Conservation (phyloP, 257 asterid species). For the Mentha longifolia region DNA sequence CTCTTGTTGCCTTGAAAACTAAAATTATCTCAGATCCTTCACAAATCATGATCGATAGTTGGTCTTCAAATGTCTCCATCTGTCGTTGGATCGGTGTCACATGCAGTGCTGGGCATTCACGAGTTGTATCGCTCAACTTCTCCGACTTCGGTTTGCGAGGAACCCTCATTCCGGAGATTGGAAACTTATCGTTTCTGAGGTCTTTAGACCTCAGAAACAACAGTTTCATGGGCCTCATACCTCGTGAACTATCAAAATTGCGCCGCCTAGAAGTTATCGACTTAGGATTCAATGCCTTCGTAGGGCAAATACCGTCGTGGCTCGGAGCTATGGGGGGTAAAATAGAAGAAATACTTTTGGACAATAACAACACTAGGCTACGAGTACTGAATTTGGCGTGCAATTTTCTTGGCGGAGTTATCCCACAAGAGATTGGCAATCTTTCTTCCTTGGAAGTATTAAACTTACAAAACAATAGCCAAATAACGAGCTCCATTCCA, state of each 20-base stretch:
- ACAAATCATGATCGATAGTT: not conserved
- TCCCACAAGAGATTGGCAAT: not conserved
- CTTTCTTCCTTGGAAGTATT: not conserved
- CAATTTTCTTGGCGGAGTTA: not conserved
- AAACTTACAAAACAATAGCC: not conserved
- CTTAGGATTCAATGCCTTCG: not conserved
- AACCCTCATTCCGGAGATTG: not conserved
- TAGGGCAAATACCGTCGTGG: not conserved
- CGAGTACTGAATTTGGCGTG: not conserved
- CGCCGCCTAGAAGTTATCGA: not conserved
- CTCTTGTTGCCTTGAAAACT: constrained; percentile 33
- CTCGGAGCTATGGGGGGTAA: not conserved
- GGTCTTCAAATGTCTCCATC: not conserved
- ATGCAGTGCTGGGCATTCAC: no score
- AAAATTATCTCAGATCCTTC: constrained; percentile 29
- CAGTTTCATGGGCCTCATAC: not conserved
- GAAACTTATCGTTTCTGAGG: not conserved
- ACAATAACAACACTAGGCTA: not conserved
- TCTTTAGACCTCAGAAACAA: not conserved
- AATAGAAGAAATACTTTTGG: not conserved
- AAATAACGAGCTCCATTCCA: not conserved
- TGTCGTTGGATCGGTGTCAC: not conserved
- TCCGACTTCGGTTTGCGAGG: not conserved
- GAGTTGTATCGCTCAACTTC: not conserved
- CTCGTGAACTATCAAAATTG: not conserved